These are phyloP conservation scores for Barnettozyma wickerhamii DNA, from an alignment of 805 yeast species.

Conservation along the genomic window DNA sequence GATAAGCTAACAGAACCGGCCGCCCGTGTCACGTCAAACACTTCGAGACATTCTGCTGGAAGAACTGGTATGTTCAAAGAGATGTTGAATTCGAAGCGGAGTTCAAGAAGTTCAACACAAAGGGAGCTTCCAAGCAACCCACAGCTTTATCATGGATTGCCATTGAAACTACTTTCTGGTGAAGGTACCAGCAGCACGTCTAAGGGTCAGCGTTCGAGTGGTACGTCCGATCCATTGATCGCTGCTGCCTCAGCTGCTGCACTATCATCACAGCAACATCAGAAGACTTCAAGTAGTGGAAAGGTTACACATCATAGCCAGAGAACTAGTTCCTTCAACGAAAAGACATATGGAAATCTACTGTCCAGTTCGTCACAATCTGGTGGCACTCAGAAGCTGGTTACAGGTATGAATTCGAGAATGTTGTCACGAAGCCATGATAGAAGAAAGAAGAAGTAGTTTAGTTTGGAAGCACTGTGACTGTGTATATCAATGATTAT, in stretches of 20 bases:
- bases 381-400: constrained; percentile 20
- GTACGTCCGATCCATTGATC: constrained; percentile 10
- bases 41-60: constrained; percentile 7
- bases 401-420: constrained; percentile 58
- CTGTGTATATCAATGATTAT: no score
- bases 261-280: constrained; percentile 8
- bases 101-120: constrained; percentile 10
- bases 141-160: constrained; percentile 32
- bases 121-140: constrained; percentile 28
- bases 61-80: constrained; percentile 31
- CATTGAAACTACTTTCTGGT: constrained; percentile 11
- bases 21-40: constrained; percentile 10
- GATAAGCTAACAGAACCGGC: background rate
- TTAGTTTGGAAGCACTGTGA: background rate
- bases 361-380: background rate
- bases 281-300: background rate
- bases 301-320: background rate
- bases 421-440: constrained; percentile 54
- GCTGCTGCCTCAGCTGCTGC: constrained; percentile 26
- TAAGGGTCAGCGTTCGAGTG: background rate
- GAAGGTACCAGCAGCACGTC: background rate
- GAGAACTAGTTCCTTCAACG: constrained; percentile 9
- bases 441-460: constrained; percentile 28
- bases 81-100: constrained; percentile 26
- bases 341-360: constrained; percentile 3